Conservation (phyloP, 2,329 filamentous ascomycete species). For the Colletotrichum zoysiae region DNA sequence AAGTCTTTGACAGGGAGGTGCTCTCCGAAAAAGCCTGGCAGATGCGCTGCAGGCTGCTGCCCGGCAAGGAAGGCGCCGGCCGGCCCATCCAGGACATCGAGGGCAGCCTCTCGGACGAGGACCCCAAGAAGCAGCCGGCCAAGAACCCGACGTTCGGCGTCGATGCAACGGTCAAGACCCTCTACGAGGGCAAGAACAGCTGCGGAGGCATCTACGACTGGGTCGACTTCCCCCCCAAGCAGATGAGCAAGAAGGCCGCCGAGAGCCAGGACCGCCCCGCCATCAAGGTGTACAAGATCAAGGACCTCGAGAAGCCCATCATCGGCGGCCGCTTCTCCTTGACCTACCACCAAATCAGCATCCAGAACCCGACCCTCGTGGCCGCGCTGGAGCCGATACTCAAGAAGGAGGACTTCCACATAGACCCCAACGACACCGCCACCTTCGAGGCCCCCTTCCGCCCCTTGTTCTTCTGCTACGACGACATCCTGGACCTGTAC, state of each 20-base stretch:
- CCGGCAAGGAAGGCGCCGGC: slow-evolving; percentile 39
- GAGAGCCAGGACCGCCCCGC: slow-evolving; percentile 55
- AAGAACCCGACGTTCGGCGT: slow-evolving; percentile 46
- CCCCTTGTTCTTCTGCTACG: slow-evolving; percentile 59
- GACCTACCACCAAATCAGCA: slow-evolving; percentile 55
- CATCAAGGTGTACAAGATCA: slow-evolving; percentile 62
- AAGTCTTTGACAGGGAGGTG: slow-evolving; percentile 13
- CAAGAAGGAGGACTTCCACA: slow-evolving; percentile 54
- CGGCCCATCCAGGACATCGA: slow-evolving; percentile 42
- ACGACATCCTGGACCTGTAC: slow-evolving; percentile 54
- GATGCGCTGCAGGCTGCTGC: slow-evolving; percentile 50
- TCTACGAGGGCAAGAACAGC: slow-evolving; percentile 54
- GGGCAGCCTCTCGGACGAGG: slow-evolving; percentile 28
- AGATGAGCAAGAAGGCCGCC: slow-evolving; percentile 54
- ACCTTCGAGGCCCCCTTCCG: slow-evolving; percentile 57
- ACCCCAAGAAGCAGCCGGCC: slow-evolving; percentile 28
- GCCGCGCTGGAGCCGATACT: slow-evolving; percentile 58
- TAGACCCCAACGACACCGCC: slow-evolving; percentile 53
- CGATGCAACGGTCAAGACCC: slow-evolving; percentile 52
- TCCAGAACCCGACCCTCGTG: slow-evolving; percentile 59
- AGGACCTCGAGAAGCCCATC: slow-evolving; percentile 56
- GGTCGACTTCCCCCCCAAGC: slow-evolving; percentile 57
- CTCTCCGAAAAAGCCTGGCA: slow-evolving; percentile 50
- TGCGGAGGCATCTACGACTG: slow-evolving; percentile 49
- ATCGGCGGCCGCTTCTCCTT: slow-evolving; percentile 54